Percentiles rank a stretch among this genome's conserved stretches.
phyloP scores from a whole-genome alignment of 768 basidiomycete genomes.

The Russula lepida region DNA sequence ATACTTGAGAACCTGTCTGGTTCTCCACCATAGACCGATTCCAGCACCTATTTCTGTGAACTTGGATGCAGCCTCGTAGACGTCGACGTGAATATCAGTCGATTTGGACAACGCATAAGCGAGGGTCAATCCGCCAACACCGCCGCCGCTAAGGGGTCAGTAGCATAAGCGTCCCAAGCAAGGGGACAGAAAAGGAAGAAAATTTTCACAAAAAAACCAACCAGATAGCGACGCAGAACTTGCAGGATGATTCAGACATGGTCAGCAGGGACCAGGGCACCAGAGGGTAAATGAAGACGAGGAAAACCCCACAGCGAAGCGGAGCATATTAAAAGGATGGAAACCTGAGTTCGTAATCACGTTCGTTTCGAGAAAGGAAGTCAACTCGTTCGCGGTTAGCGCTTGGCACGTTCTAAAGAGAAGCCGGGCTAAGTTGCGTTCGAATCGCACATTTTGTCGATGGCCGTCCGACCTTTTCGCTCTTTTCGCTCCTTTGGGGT shows the following conservation, averaged over 20 bases:
- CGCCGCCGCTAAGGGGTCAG: constrained; percentile 21
- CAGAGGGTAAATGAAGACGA: background rate
- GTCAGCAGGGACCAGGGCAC: background rate
- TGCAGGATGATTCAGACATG: background rate
- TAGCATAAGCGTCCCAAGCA: background rate
- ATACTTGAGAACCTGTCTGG: constrained; percentile 24
- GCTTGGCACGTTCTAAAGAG: background rate
- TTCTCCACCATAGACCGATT: constrained; percentile 32
- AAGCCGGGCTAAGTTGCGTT: background rate
- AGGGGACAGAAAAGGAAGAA: constrained; percentile 13
- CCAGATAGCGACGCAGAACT: constrained; percentile 34
- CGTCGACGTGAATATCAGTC: constrained; percentile 25
- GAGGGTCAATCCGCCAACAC: constrained; percentile 28
- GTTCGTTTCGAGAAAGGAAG: background rate
- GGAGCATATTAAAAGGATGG: background rate
- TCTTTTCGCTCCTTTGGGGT: background rate
- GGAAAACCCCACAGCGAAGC: background rate
- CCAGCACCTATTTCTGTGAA: constrained; percentile 29
- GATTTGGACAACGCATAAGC: constrained; percentile 26
- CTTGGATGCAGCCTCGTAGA: constrained; percentile 28
- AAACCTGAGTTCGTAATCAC: background rate
- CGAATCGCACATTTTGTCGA: constrained; percentile 12
- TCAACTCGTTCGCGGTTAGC: accelerated
- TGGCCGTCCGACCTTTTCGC: constrained; percentile 3
- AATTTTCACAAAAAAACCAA: constrained; percentile 24